A percentile compares a stretch with the other conserved stretches of the same genome.
Evolutionary conservation across 1,139 yeast species (phyloP).

Genomic region (Yamadazyma taylorii): DNA sequence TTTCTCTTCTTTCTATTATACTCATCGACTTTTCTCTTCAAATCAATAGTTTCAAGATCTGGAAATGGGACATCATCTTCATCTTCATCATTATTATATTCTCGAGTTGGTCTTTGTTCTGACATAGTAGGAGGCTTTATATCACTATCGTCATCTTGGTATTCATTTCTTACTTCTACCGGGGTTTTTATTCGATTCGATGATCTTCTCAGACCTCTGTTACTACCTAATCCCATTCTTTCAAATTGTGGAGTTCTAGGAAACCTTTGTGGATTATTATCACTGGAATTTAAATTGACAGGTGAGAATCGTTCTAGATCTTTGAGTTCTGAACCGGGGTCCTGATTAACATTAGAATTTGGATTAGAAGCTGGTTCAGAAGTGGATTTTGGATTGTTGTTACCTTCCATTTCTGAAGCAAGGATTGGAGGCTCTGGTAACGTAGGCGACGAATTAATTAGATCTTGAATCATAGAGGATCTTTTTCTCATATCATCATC

Average conservation of each 20-base stretch:
- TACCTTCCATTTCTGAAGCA: slow-evolving; percentile 31
- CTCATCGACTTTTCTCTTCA: slow-evolving; percentile 14
- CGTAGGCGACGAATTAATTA: slow-evolving; percentile 52
- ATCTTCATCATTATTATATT: slow-evolving; percentile 11
- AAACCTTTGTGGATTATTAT: slow-evolving; percentile 39
- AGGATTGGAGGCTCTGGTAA: slow-evolving; percentile 49
- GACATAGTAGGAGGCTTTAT: slow-evolving; percentile 28
- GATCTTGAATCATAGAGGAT: slow-evolving; percentile 43
- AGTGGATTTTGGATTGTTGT: slow-evolving; percentile 4
- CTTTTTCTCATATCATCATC: slow-evolving; percentile 26
- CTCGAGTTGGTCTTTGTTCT: slow-evolving; percentile 1
- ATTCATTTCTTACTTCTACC: slow-evolving; percentile 23
- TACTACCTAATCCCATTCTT: slow-evolving; percentile 7
- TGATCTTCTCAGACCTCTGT: slow-evolving; percentile 14
- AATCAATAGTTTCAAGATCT: slow-evolving; percentile 25
- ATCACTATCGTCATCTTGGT: slow-evolving; percentile 36
- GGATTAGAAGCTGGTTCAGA: slow-evolving; percentile 1
- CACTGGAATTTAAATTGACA: neutral
- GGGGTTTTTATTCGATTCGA: slow-evolving; percentile 27
- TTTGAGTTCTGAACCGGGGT: slow-evolving; percentile 2
- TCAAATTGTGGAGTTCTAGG: slow-evolving; percentile 50
- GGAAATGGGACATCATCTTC: slow-evolving; percentile 24
- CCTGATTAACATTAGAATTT: slow-evolving; percentile 1
- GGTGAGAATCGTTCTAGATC: slow-evolving; percentile 9
- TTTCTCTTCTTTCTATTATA: slow-evolving; percentile 13